Evolutionary conservation across 2,329 filamentous ascomycete genomes (phyloP).

Genomic region (Pseudocercospora ulei): DNA sequence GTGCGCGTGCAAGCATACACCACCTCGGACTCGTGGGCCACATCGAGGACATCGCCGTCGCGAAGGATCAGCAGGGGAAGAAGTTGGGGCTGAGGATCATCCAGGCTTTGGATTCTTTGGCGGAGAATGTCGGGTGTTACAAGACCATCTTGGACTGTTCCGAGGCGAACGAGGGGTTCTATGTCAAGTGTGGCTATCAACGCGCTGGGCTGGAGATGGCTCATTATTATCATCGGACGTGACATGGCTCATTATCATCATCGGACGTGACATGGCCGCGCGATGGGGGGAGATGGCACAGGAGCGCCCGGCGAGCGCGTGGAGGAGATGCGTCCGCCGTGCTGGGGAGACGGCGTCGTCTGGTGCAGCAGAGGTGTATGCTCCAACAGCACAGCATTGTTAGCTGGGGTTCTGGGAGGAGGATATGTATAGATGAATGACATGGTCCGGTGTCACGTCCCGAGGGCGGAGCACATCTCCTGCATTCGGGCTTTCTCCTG

Average conservation of each 20-base stretch:
- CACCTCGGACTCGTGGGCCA: conserved; percentile 76
- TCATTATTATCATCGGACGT: conserved; percentile 58
- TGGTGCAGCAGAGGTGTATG: background rate
- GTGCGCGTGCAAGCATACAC: conserved; percentile 50
- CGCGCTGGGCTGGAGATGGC: conserved; percentile 92
- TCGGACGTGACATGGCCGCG: conserved; percentile 59
- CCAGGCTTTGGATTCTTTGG: conserved; percentile 81
- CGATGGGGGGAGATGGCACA: too few relatives aligned
- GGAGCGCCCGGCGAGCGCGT: background rate
- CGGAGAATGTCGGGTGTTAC: conserved; percentile 83
- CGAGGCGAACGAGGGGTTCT: conserved; percentile 93
- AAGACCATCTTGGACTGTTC: conserved; percentile 96
- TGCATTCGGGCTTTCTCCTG: too few relatives aligned
- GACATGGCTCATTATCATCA: conserved; percentile 85
- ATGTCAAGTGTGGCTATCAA: conserved; percentile 93
- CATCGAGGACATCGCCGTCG: conserved; percentile 95
- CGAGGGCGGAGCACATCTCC: too few relatives aligned
- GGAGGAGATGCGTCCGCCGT: background rate
- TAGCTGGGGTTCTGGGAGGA: background rate
- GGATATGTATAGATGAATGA: too few relatives aligned
- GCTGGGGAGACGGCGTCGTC: background rate
- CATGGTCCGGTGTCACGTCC: too few relatives aligned
- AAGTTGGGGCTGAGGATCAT: conserved; percentile 88
- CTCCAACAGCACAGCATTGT: conserved; percentile 6
- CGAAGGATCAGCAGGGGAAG: conserved; percentile 93